Percentiles rank a stretch among this genome's conserved stretches.
These are phyloP conservation scores for Raphidocelis subcapitata DNA, from an alignment of 139 green algal species.

Conservation along the genomic window DNA sequence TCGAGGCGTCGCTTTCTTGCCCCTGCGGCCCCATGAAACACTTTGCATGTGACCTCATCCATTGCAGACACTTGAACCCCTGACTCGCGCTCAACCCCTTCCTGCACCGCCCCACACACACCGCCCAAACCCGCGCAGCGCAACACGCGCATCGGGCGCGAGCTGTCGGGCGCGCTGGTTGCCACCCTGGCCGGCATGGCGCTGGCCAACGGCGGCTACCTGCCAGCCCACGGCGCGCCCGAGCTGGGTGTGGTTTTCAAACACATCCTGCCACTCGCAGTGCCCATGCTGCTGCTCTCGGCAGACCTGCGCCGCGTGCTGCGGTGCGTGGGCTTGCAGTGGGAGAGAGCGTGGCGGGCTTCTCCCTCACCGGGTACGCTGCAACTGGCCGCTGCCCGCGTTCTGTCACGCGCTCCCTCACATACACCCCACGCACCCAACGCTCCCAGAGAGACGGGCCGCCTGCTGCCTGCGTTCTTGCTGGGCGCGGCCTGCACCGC, in stretches of 20 bases:
- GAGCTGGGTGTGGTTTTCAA: conserved; percentile 42
- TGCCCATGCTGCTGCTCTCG: conserved; percentile 88
- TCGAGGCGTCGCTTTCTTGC: not conserved
- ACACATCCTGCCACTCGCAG: conserved; percentile 85
- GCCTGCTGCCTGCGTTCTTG: conserved; percentile 75
- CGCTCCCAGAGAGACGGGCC: conserved; percentile 54
- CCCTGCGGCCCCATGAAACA: too few relatives aligned
- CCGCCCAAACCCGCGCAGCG: conserved; percentile 14
- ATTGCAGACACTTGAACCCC: too few relatives aligned
- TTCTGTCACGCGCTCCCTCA: too few relatives aligned
- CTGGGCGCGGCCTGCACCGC: conserved; percentile 68
- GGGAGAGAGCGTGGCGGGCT: too few relatives aligned
- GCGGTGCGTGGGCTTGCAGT: too few relatives aligned
- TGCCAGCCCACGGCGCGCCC: conserved; percentile 39
- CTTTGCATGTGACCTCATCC: too few relatives aligned
- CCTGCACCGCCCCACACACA: too few relatives aligned
- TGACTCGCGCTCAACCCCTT: not conserved
- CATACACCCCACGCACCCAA: too few relatives aligned
- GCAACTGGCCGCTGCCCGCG: too few relatives aligned
- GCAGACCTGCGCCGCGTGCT: conserved; percentile 83
- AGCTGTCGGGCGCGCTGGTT: conserved; percentile 81
- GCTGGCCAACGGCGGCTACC: conserved; percentile 69
- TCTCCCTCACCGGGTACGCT: too few relatives aligned
- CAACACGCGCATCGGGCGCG: conserved; percentile 62
- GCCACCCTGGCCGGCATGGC: conserved; percentile 72